Percentiles rank a stretch among this genome's conserved stretches.
Evolutionary conservation across 1,284 basidiomycete species (phyloP).

Genomic region (Austropuccinia psidii): DNA sequence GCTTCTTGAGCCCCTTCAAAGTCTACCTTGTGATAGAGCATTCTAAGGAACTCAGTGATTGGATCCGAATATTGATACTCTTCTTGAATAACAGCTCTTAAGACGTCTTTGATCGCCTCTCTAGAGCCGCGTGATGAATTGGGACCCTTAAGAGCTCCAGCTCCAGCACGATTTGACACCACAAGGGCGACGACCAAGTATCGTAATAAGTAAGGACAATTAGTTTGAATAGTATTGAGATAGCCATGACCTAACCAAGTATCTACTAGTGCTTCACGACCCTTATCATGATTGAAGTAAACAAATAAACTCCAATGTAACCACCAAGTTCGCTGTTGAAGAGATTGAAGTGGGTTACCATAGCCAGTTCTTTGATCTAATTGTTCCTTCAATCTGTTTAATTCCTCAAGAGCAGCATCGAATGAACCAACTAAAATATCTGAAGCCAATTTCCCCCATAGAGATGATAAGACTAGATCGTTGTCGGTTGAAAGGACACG

Average conservation of each 20-base stretch:
- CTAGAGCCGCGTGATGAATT: constrained; percentile 47
- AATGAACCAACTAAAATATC: constrained; percentile 92
- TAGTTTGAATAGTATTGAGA: constrained; percentile 96
- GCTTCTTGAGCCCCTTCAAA: constrained; percentile 80
- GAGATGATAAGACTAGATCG: constrained; percentile 83
- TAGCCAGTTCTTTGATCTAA: constrained; percentile 59
- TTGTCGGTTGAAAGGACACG: constrained; percentile 88
- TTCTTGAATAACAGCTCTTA: constrained; percentile 83
- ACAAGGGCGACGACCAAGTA: constrained; percentile 90
- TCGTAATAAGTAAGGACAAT: constrained; percentile 87
- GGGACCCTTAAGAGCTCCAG: constrained; percentile 26
- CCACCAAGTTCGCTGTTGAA: constrained; percentile 91
- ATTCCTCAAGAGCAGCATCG: constrained; percentile 85
- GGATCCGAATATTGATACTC: constrained; percentile 93
- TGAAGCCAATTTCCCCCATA: constrained; percentile 96
- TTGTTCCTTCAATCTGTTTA: constrained; percentile 82
- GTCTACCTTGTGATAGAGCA: constrained; percentile 87
- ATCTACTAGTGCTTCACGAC: constrained; percentile 86
- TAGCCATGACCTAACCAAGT: constrained; percentile 84
- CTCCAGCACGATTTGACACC: constrained; percentile 55
- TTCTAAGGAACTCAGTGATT: constrained; percentile 83
- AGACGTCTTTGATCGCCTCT: constrained; percentile 75
- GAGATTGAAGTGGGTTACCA: constrained; percentile 63
- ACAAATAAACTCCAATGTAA: constrained; percentile 98
- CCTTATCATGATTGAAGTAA: constrained; percentile 92